phyloP scores from a whole-genome alignment of 1,139 yeast species.

The Meyerozyma carpophila region DNA sequence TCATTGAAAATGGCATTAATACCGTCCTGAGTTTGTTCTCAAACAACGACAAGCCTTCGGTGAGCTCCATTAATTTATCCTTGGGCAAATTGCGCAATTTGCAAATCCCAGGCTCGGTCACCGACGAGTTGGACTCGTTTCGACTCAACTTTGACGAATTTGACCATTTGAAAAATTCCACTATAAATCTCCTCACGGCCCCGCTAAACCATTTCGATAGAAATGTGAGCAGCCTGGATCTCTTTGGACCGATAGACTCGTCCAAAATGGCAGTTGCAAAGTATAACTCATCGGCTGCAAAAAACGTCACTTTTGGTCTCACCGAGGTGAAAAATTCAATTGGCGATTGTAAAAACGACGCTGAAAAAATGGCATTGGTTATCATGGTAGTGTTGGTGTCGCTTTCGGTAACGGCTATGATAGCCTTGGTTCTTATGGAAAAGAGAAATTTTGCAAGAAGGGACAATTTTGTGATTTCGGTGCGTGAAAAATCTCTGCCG shows the following conservation, averaged over 20 bases:
- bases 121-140: not conserved
- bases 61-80: conserved; percentile 2
- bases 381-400: not conserved
- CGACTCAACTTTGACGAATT: not conserved
- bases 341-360: not conserved
- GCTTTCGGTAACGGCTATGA: not conserved
- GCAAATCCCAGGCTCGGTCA: not conserved
- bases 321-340: not conserved
- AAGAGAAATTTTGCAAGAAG: not conserved
- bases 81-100: not conserved
- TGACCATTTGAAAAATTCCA: not conserved
- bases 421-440: not conserved
- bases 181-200: not conserved
- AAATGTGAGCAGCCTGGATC: not conserved
- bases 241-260: not conserved
- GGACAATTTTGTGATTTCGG: not conserved
- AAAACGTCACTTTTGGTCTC: not conserved
- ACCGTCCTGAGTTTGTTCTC: not conserved
- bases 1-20: not conserved
- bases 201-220: not conserved
- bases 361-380: not conserved
- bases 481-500: not conserved
- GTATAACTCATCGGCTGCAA: not conserved
- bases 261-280: not conserved
- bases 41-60: not conserved